Percentiles rank a stretch among this genome's conserved stretches.
These are phyloP conservation scores for Pseudogymnoascus sp. DNA, from an alignment of 2,329 filamentous ascomycete genomes.

Conservation along the genomic window DNA sequence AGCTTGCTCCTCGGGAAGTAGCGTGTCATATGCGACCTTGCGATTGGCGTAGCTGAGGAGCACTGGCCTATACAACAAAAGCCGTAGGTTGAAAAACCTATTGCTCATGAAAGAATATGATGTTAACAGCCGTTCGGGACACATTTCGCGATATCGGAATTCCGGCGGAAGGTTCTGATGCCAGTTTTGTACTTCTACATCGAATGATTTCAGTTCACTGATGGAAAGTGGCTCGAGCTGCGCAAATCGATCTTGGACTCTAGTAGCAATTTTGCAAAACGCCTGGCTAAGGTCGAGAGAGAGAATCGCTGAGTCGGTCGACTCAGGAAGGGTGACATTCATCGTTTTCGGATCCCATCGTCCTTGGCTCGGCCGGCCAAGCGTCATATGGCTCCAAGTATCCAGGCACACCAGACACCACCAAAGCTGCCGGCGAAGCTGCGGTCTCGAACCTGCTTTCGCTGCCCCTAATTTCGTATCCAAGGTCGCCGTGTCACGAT, in stretches of 20 bases:
- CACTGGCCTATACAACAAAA: background rate
- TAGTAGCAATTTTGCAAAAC: background rate
- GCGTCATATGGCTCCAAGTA: constrained; percentile 25
- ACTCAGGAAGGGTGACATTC: background rate
- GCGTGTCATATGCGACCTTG: background rate
- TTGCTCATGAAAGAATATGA: background rate
- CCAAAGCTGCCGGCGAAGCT: constrained; percentile 29
- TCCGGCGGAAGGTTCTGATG: background rate
- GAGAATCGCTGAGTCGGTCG: background rate
- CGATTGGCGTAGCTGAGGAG: constrained; percentile 4
- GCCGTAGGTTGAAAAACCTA: constrained; percentile 1
- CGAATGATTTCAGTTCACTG: background rate
- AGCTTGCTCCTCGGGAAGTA: background rate
- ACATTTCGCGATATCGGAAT: background rate
- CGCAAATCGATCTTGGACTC: background rate
- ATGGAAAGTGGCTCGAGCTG: background rate
- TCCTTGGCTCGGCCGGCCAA: background rate
- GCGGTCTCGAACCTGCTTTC: constrained; percentile 20
- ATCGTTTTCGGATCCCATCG: constrained; percentile 1
- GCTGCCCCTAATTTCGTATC: background rate
- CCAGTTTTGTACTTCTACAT: background rate
- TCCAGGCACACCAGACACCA: constrained; percentile 38
- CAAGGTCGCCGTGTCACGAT: constrained; percentile 13
- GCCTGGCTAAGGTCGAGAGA: background rate
- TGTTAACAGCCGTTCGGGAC: background rate